Evolutionary conservation across 768 basidiomycete species (phyloP), one percentile per base, ranked within the genome.

Genomic region (Pleurotus giganteus): DNA sequence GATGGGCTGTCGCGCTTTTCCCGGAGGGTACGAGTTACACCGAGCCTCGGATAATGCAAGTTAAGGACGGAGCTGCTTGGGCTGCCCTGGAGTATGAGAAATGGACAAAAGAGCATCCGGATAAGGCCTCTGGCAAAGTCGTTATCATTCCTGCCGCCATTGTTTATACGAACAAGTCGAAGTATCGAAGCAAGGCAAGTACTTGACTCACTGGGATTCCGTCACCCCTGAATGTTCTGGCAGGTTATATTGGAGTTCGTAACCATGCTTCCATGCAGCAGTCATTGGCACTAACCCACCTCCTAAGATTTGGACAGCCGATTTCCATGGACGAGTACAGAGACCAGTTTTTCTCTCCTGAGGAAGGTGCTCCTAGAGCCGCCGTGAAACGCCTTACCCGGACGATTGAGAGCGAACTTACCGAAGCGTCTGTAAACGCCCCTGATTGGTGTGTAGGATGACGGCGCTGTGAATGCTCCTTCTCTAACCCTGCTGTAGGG

Each of bases 1-100:
- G 89, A 13, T 79, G 86, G 58, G 90, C 85, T 17, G 91, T 99
- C 52, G 96, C 93, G 5, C 78, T 98, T 39, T 99, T 99, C 67
- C 94, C 94, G 6, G 94, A 96, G 69, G 94, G 93, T 37, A 91
- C 89, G 17, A 89, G 88, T 63, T 96, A 98, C 70, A 97, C 94
- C 2, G 92, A 94, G 65, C 94, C 95, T 8, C 81, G 85, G 53
- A 92, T 98, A 62, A 87, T 95, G 82, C 89, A 94, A 59, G 83
- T 92, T 64, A 91, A 91, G 65, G 95, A 98, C 62, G 96, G 96
- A 26, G 90, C 91, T 29, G 85, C 94, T 9, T 98, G 94, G 94
- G 88, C 93, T 46, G 91, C 94, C 4, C 76, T 98, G 59, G 97
- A 98, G 71, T 98, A 94, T 68, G 78, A 84, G 8, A 88, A 89